Evolutionary conservation across 192 early-diverging fungal species (phyloP), one percentile per base, ranked within the genome.

Genomic region (Funneliformis mosseae): DNA sequence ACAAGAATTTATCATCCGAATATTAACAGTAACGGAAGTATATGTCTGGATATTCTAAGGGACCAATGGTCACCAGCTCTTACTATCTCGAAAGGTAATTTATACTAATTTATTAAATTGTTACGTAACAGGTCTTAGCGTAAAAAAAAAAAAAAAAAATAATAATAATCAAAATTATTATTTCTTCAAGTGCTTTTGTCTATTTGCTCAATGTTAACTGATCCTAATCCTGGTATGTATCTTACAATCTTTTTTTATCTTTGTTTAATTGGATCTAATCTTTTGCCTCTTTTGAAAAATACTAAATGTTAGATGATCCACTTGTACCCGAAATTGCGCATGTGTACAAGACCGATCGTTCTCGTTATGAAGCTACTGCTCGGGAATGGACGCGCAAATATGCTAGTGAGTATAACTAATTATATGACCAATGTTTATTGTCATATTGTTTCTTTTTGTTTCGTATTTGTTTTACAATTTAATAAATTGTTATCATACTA

Each of bases 61-160:
- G 98, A 99, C 84, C 97, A 99, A 84, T 99, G 98, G 98, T 97
- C 95, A 70, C 97, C 98, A 80, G 97, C 98, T 62, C 89, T 99
- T 77, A 99, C 98, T 77, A 97, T 99, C 77, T 97, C 96, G 79
- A 99, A 99, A 90, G 93, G 91, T 91, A 83, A 73, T 83, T 61
- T 28, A 27, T 74, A 68, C 41, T 81, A 21, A 14, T 41, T 55
- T 1, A 27, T 38, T 85, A 73, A 45, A 27, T 82, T 74, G n/a
- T 64, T 12, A 27, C 5, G 12, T 27, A 38, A 27, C 21, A 2
- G 33, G 3, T 33, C 33, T 33, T 33, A 0, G 33, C 33, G 33
- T 33, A 33, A 33, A 33, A 33, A 33, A 33, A 33, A 33, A 33
- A 33, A 33, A 33, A 0, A 33, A 0, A n/a, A n/a, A n/a, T n/a